Base-by-base conservation (phyloP, 345 rosid genomes). In the Citrus medica region DNA sequence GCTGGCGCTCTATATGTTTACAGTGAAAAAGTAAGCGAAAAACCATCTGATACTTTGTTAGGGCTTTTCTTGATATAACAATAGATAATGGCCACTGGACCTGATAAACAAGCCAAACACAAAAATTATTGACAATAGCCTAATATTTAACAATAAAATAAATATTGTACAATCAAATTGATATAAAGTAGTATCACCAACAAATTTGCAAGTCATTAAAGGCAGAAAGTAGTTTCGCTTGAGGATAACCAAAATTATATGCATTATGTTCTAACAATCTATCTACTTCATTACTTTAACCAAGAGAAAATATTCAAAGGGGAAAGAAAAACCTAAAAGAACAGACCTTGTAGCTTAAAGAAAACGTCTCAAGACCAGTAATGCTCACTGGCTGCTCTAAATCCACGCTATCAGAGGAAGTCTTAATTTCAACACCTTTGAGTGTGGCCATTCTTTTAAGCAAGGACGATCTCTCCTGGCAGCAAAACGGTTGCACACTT, bases 1-100 rank as follows among this genome's bases (percentile, higher is more conserved):
- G 97, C 83, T 96, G 98, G 76, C 98, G 98, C 73, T 96, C 97
- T 73, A 94, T 95, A 83, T 96, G 97, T 78, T 96, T 96, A 86
- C 97, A 96, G 75, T 89, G 97, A 76, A 96, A 96, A 67, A 96
- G 86, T 86, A 88, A 91, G 79, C 98, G 97, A 79, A 96, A 53
- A 53, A 96, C 88, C 81, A 94, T 85, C 88, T 92, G 95, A 81
- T 96, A 96, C 85, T 96, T 96, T 72, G 91, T 84, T 68, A 94
- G 76, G 84, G 98, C 92, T 86, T 92, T 91, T 85, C 91, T 92
- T 82, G 99, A 92, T 83, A 96, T 86, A 77, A 94, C 98, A 79
- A 96, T 90, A 53, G 97, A 96, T 79, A 95, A 82, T 68, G 99
- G 99, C 99, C 98, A 96, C 19, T 88, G 92, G 79, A 94, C 94